Evolutionary conservation across 2,329 filamentous ascomycete species (phyloP).

Genomic region (Onygenales sp.): DNA sequence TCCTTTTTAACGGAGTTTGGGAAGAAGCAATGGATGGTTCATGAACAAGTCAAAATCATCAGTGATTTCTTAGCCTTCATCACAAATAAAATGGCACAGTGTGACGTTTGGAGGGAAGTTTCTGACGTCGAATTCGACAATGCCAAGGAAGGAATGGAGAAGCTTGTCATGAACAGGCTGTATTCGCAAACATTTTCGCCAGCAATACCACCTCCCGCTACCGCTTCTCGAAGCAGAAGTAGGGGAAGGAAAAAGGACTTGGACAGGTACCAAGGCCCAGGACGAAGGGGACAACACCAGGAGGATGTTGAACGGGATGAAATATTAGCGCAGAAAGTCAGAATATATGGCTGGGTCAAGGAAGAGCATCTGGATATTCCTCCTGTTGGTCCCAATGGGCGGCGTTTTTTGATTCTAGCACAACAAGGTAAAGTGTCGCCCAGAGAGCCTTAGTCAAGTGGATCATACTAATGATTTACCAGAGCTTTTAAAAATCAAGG

Average conservation of each 20-base stretch:
- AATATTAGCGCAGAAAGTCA: constrained; percentile 90
- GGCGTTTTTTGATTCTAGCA: constrained; percentile 76
- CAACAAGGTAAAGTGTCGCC: constrained; percentile 59
- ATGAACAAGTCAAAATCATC: constrained; percentile 98
- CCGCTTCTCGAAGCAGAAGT: constrained; percentile 48
- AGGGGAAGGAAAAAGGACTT: constrained; percentile 60
- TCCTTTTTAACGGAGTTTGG: constrained; percentile 92
- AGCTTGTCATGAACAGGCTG: constrained; percentile 95
- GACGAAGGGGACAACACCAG: constrained; percentile 89
- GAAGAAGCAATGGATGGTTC: constrained; percentile 98
- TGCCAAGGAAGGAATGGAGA: constrained; percentile 97
- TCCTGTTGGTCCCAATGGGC: constrained; percentile 72
- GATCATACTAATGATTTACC: constrained; percentile 16
- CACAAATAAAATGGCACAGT: constrained; percentile 94
- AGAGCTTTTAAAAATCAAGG: constrained; percentile 94
- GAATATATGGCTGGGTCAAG: constrained; percentile 89
- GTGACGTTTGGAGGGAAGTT: constrained; percentile 92
- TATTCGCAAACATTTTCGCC: constrained; percentile 96
- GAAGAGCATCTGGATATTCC: constrained; percentile 93
- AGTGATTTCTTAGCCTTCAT: constrained; percentile 95
- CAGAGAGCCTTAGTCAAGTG: not conserved
- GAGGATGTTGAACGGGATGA: constrained; percentile 96
- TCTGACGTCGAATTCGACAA: constrained; percentile 98
- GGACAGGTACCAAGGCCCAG: constrained; percentile 63
- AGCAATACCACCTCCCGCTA: constrained; percentile 72